phyloP scores from a whole-genome alignment of 2,329 filamentous ascomycete genomes.

The Pestalotiopsis sp. region DNA sequence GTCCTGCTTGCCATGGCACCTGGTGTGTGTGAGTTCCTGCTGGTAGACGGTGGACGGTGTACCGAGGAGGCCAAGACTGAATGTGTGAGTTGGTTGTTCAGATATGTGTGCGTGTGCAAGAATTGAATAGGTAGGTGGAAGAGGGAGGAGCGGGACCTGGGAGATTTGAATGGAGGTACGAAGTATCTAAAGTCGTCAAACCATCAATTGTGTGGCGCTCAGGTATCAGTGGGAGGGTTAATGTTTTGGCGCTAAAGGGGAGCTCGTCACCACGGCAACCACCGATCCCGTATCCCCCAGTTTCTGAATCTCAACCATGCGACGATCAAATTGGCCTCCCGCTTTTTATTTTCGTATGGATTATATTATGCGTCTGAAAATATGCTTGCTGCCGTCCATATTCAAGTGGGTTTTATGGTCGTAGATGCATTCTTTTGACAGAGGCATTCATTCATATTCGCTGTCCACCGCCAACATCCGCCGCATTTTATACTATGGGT shows the following conservation, averaged over 20 bases:
- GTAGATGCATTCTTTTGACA: too few relatives aligned
- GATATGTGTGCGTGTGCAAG: neutral
- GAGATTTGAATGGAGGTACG: neutral
- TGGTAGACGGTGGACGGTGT: neutral
- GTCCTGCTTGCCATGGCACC: slow-evolving; percentile 70
- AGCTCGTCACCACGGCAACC: slow-evolving; percentile 3
- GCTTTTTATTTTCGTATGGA: neutral
- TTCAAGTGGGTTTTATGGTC: too few relatives aligned
- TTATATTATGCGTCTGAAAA: neutral
- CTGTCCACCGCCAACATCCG: neutral
- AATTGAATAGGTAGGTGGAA: neutral
- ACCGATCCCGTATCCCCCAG: neutral
- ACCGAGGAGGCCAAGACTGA: neutral
- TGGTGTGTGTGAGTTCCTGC: neutral
- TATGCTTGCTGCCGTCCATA: neutral
- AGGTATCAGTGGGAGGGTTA: neutral
- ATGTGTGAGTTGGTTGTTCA: neutral
- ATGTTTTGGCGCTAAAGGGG: slow-evolving; percentile 11
- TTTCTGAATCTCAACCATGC: neutral
- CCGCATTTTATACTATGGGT: too few relatives aligned
- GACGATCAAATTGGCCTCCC: neutral
- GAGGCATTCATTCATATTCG: too few relatives aligned
- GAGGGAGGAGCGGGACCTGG: neutral
- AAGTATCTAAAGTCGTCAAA: neutral
- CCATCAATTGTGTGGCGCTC: too few relatives aligned